Conservation (phyloP, 1,284 basidiomycete species). For the Rhodotorula sp. region DNA sequence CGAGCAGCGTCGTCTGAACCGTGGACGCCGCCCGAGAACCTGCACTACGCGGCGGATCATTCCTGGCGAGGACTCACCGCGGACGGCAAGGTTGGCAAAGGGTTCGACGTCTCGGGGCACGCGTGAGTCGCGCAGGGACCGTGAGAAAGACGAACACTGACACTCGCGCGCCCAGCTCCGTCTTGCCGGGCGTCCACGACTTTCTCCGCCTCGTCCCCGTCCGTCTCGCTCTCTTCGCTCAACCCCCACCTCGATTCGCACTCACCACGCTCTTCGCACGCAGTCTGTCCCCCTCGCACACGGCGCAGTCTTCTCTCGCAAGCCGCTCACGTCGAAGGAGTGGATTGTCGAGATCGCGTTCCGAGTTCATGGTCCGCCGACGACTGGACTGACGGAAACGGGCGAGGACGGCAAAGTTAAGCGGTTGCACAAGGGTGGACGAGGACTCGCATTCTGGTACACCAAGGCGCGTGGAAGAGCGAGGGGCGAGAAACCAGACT, state of each 20-base stretch:
- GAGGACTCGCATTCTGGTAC: constrained; percentile 46
- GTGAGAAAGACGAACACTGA: neutral
- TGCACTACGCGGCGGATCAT: constrained; percentile 16
- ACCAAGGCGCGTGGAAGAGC: constrained; percentile 35
- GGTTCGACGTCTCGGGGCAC: constrained; percentile 37
- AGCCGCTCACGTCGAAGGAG: constrained; percentile 40
- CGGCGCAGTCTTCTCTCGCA: constrained; percentile 43
- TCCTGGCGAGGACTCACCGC: constrained; percentile 35
- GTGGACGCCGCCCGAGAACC: constrained; percentile 4
- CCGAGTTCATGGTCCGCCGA: constrained; percentile 41
- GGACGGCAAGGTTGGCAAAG: constrained; percentile 16
- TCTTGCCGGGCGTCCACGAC: constrained; percentile 43
- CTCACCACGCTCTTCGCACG: neutral
- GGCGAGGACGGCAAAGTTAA: constrained; percentile 18
- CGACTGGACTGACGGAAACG: constrained; percentile 24
- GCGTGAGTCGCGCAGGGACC: constrained; percentile 22
- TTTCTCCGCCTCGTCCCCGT: constrained; percentile 44
- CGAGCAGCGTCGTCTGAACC: neutral
- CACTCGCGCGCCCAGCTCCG: constrained; percentile 8
- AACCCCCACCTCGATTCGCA: too few relatives aligned
- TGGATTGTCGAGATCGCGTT: constrained; percentile 47
- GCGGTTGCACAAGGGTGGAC: constrained; percentile 40
- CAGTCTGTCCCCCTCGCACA: constrained; percentile 43
- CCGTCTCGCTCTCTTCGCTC: neutral
- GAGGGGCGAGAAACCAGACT: neutral